Conservation (phyloP, 2,329 filamentous ascomycete genomes). For the Camptophora hylomeconis region DNA sequence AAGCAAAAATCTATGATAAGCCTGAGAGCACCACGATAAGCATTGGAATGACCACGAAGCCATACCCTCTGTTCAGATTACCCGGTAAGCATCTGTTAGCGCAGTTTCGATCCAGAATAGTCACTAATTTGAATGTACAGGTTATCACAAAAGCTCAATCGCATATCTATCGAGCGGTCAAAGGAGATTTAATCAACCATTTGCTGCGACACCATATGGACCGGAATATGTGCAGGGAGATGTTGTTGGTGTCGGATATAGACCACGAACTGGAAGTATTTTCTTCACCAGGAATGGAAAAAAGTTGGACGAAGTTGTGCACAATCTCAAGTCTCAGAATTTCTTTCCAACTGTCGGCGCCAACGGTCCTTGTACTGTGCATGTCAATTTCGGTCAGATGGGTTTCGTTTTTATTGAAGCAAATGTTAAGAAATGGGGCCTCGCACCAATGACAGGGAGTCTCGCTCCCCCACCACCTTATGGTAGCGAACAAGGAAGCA, state of each 20-base stretch:
- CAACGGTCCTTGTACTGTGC: slow-evolving; percentile 80
- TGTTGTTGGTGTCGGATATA: slow-evolving; percentile 89
- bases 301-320: slow-evolving; percentile 84
- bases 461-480: slow-evolving; percentile 92
- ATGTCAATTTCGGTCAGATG: slow-evolving; percentile 96
- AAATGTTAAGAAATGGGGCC: slow-evolving; percentile 98
- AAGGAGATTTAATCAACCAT: slow-evolving; percentile 86
- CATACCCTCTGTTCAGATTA: slow-evolving; percentile 85
- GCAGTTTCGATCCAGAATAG: background rate
- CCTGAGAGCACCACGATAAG: slow-evolving; percentile 76
- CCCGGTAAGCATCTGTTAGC: slow-evolving; percentile 63
- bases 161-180: slow-evolving; percentile 82
- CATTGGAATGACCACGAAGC: slow-evolving; percentile 92
- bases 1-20: slow-evolving; percentile 97
- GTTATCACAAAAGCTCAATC: slow-evolving; percentile 83
- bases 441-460: slow-evolving; percentile 90
- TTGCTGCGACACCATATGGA: slow-evolving; percentile 64
- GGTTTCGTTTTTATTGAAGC: slow-evolving; percentile 98
- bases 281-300: slow-evolving; percentile 99
- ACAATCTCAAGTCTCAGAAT: slow-evolving; percentile 87
- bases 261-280: slow-evolving; percentile 82
- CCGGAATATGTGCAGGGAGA: slow-evolving; percentile 83
- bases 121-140: slow-evolving; percentile 34
- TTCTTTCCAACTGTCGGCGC: slow-evolving; percentile 97
- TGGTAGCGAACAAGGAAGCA: slow-evolving; percentile 91